phyloP scores from a whole-genome alignment of 441 rosid genomes.

The Gossypium gossypioides region DNA sequence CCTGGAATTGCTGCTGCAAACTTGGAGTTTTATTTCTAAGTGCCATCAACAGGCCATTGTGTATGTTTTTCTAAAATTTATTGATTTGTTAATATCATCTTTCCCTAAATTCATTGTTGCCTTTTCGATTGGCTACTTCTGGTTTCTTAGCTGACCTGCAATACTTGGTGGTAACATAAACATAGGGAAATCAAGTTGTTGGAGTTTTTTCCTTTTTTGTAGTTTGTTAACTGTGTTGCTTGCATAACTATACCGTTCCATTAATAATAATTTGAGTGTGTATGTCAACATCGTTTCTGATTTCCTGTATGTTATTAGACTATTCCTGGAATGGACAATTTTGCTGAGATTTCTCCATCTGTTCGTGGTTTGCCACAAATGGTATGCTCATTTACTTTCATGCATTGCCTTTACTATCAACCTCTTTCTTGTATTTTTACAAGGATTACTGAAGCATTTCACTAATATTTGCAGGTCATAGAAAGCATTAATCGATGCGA shows the following conservation, averaged over 20 bases:
- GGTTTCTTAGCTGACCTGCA: background rate
- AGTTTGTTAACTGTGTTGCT: background rate
- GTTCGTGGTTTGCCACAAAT: constrained; percentile 89
- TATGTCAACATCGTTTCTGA: constrained; percentile 4
- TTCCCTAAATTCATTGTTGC: background rate
- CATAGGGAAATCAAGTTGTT: background rate
- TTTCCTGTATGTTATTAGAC: constrained; percentile 38
- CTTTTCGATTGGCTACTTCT: background rate
- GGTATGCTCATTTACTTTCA: constrained; percentile 36
- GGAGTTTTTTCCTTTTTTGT: background rate
- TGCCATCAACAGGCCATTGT: background rate
- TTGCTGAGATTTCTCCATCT: constrained; percentile 48
- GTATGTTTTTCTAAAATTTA: background rate
- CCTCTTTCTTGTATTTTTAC: background rate
- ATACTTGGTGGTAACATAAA: background rate
- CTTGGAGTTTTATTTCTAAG: background rate
- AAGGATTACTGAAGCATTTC: constrained; percentile 4
- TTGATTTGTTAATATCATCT: background rate
- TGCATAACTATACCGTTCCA: background rate
- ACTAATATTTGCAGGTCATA: constrained; percentile 52
- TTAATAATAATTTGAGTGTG: background rate
- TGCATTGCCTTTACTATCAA: background rate
- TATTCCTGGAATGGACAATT: constrained; percentile 85
- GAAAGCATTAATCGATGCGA: constrained; percentile 94
- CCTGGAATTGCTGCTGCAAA: background rate